Base-by-base conservation (phyloP, 768 basidiomycete species). In the Coprinopsis marcescibilis region DNA sequence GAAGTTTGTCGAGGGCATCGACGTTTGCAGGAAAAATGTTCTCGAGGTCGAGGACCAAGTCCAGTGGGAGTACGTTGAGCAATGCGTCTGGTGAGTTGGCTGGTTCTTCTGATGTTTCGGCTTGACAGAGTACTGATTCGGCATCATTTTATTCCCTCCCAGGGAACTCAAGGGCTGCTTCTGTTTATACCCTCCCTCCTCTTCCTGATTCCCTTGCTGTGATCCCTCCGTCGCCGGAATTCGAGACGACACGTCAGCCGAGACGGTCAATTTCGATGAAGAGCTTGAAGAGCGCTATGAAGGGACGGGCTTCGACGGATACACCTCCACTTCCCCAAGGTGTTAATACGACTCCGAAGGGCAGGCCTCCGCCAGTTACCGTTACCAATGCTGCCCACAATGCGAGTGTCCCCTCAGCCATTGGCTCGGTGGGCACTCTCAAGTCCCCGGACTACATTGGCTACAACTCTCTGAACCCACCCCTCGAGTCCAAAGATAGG, bases 21-120 rank as follows among this genome's bases (percentile, higher is more conserved):
- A 77, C 80, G 14, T 79, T 83, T 59, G 77, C 81, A 17, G 81
- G 76, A 47, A 80, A 75, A 59, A 70, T 83, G 52, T 82, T 73
- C 60, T 67, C 70, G 42, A 61, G 81, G 30, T 66, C 65, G 24
- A 69, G 80, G 55, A 78, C 78, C 29, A 78, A 69, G 55, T 80
- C 78, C 15, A 72, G 63, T 48, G 66, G 65, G 25, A 80, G 78
- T 60, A 62, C 59, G 8, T 51, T 67, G 50, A 72, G 70, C 52
- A 51, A 63, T 25, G 61, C 65, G 38, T 63, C 67, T 55, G 70
- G 78, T 78, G 45, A 34, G 74, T 68, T 4, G 11, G 3, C 45
- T 23, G 34, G 12, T 29, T 48, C 15, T 42, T 23, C 8, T 26
- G 11, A 19, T 11, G 0, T 37, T 38, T 17, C n/a, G n/a, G n/a